Evolutionary conservation across 352 stramenopile species (phyloP).

Genomic region (Globisporangium echinulatum): DNA sequence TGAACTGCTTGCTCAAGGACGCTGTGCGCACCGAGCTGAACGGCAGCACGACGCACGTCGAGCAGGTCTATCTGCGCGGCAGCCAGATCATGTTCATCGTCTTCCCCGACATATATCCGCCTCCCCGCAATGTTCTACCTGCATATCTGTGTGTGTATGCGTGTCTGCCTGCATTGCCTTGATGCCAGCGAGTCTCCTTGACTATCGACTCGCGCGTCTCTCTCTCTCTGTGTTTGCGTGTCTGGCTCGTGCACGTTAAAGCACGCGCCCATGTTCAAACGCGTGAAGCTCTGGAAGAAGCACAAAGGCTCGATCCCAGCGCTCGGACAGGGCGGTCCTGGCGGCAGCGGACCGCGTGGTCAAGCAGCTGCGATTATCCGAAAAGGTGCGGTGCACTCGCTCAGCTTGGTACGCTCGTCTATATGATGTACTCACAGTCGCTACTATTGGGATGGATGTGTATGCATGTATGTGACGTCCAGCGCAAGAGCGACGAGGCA

Average conservation of each 20-base stretch:
- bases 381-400: constrained; percentile 33
- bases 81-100: constrained; percentile 87
- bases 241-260: constrained; percentile 58
- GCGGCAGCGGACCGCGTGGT: constrained; percentile 49
- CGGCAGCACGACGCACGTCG: constrained; percentile 70
- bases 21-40: constrained; percentile 78
- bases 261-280: constrained; percentile 85
- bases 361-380: constrained; percentile 77
- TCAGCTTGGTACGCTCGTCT: background rate
- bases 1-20: constrained; percentile 88
- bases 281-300: constrained; percentile 87
- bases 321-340: constrained; percentile 57
- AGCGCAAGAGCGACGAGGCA: constrained; percentile 53
- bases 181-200: constrained; percentile 23
- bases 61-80: constrained; percentile 81
- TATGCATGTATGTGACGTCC: background rate
- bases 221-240: constrained; percentile 8
- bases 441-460: background rate
- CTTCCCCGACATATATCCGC: constrained; percentile 88
- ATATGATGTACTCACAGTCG: background rate
- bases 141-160: background rate
- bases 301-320: constrained; percentile 72
- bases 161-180: constrained; percentile 11
- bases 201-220: constrained; percentile 2
- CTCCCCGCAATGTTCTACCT: constrained; percentile 9